Evolutionary conservation across 352 stramenopile species (phyloP), one percentile per base, ranked within the genome.

Genomic region (Phytophthora pini): DNA sequence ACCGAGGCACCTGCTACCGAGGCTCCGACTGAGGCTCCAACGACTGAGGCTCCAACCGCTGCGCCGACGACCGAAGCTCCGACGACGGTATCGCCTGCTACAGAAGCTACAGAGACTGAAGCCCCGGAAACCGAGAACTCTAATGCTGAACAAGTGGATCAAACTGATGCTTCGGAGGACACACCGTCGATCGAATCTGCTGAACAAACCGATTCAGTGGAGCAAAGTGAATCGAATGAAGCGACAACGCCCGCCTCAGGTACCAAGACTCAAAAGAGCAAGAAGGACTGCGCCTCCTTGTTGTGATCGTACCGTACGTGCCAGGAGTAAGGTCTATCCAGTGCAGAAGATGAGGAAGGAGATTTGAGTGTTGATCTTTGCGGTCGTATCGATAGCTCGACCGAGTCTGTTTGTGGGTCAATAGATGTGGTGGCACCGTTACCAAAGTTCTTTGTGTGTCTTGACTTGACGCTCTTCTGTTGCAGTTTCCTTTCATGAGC

Each of bases 331-430:
- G 27, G 34, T 40, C 17, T 22, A 36, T 68, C 44, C 53, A 64
- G 53, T 31, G 10, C 54, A 43, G 41, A 49, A 64, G 51, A 67
- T 57, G 63, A 66, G 39, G 44, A 67, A 51, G 40, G 31, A 52
- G 62, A 66, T 71, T 60, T 67, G 62, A 8, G 47, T 68, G 5
- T 54, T 44, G 41, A 13, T 60, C 55, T 50, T 56, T 70, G 55
- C 38, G 47, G 24, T 60, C 39, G 46, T 59, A 40, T 43, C n/a
- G 60, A 48, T 38, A 20, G 7, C n/a, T 39, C 12, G 40, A 44
- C n/a, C 13, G 6, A 55, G 47, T 60, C 24, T 48, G 22, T 58
- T 40, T 66, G 56, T 68, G 57, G 56, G 63, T 68, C 57, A 71
- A 71, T 67, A 71, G 57, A 71, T 71, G 63, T 71, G 50, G 36